These are phyloP conservation scores for Coniophora puteana DNA, from an alignment of 1,284 basidiomycete species.

Conservation along the genomic window DNA sequence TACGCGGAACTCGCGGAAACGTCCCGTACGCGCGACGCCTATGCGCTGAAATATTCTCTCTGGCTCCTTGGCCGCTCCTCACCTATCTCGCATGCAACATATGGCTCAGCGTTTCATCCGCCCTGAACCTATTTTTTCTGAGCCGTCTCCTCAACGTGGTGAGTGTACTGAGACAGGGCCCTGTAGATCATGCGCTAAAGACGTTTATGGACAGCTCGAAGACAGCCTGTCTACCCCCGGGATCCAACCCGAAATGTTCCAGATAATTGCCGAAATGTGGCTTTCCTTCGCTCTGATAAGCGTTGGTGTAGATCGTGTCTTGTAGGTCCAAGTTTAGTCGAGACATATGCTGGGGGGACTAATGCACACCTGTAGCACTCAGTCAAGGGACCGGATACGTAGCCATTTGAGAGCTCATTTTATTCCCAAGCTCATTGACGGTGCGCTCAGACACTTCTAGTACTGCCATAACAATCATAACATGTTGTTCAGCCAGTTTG, in stretches of 20 bases:
- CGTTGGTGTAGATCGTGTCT: conserved; percentile 7
- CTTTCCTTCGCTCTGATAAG: conserved; percentile 14
- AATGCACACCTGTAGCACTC: conserved; percentile 20
- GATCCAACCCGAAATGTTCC: conserved; percentile 1
- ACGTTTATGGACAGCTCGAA: conserved; percentile 13
- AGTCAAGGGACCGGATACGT: conserved; percentile 21
- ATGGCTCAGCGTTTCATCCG: conserved; percentile 27
- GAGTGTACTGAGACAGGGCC: conserved; percentile 9
- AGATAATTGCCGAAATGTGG: conserved; percentile 16
- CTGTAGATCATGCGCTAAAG: background rate
- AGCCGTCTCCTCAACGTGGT: conserved; percentile 16
- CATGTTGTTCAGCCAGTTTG: conserved; percentile 17
- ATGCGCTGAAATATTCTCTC: conserved; percentile 22
- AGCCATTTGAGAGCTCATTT: conserved; percentile 31
- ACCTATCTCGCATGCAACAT: conserved; percentile 22
- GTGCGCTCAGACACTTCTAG: conserved; percentile 16
- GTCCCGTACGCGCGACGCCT: conserved; percentile 14
- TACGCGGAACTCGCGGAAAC: conserved; percentile 2
- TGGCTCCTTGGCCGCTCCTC: conserved; percentile 25
- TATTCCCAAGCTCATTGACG: conserved; percentile 32
- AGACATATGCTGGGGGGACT: background rate
- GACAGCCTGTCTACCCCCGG: background rate
- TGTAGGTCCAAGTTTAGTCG: conserved; percentile 11
- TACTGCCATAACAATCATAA: background rate
- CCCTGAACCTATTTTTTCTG: conserved; percentile 22